A percentile compares a stretch with the other conserved stretches of the same genome.
Evolutionary conservation across 768 basidiomycete genomes (phyloP).

Genomic region (Nidularia pulvinata): DNA sequence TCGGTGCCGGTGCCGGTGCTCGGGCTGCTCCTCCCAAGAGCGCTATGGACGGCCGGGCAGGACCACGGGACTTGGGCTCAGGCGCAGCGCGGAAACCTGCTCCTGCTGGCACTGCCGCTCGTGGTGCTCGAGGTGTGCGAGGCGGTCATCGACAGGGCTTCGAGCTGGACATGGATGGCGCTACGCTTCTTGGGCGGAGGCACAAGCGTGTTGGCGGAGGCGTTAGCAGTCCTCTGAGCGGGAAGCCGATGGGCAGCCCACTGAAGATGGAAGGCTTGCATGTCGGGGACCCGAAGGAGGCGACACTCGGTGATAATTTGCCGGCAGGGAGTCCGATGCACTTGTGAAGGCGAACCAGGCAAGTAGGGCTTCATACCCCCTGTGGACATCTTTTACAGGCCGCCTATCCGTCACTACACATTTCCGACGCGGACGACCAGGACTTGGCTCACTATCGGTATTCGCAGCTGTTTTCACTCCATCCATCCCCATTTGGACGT

Average conservation of each 20-base stretch:
- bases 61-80: constrained; percentile 25
- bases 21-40: background rate
- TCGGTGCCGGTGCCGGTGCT: constrained; percentile 7
- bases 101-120: constrained; percentile 9
- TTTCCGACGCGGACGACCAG: no score
- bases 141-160: constrained; percentile 39
- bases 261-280: constrained; percentile 18
- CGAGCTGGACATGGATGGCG: constrained; percentile 84
- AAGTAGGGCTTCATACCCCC: background rate
- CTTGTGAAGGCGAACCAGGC: constrained; percentile 1
- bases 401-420: no score
- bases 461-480: no score
- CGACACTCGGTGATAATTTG: constrained; percentile 11
- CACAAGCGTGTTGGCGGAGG: constrained; percentile 27
- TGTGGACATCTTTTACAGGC: background rate
- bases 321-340: constrained; percentile 21
- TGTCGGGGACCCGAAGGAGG: background rate
- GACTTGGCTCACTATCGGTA: no score
- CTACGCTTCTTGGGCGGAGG: constrained; percentile 82
- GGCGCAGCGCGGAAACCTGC: background rate
- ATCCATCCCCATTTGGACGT: no score
- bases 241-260: constrained; percentile 20
- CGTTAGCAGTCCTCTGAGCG: constrained; percentile 32
- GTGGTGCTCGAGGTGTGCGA: constrained; percentile 4
- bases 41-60: constrained; percentile 33